These are phyloP conservation scores for Hyaloperonospora arabidopsidis DNA, from an alignment of 352 stramenopile genomes.

Conservation along the genomic window DNA sequence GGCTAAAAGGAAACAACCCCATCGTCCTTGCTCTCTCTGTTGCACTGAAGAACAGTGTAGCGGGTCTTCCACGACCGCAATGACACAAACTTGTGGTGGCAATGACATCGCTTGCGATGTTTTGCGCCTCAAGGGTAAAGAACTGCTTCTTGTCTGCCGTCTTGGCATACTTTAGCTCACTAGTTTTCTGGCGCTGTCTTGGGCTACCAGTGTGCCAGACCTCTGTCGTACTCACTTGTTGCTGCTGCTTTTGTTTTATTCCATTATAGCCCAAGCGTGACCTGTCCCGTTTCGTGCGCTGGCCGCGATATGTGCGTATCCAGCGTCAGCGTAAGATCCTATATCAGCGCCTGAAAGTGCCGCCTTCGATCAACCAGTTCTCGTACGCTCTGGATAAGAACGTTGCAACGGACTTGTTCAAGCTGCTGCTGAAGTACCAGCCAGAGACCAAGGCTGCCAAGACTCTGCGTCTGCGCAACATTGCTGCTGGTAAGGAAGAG, in stretches of 20 bases:
- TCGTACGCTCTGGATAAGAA: conserved; percentile 98
- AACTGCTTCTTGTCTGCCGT: conserved; percentile 31
- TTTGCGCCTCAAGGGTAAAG: conserved; percentile 73
- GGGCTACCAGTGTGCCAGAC: conserved; percentile 6
- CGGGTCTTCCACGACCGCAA: conserved; percentile 86
- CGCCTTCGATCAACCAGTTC: conserved; percentile 99
- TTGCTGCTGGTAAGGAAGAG: conserved; percentile 91
- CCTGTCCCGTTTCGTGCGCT: conserved; percentile 97
- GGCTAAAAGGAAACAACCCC: not conserved
- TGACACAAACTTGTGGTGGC: conserved; percentile 89
- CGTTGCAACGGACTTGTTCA: conserved; percentile 96
- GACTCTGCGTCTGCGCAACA: conserved; percentile 94
- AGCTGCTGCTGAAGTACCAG: conserved; percentile 98
- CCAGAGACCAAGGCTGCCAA: conserved; percentile 97
- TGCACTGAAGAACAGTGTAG: conserved; percentile 52
- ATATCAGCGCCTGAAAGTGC: conserved; percentile 98
- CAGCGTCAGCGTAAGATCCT: conserved; percentile 99
- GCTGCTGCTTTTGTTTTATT: conserved; percentile 15
- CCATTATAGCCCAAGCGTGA: conserved; percentile 88
- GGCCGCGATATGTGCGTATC: conserved; percentile 97
- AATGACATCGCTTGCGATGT: conserved; percentile 36
- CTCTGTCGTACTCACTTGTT: conserved; percentile 15
- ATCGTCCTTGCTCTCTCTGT: not conserved
- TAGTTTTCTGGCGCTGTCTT: conserved; percentile 6
- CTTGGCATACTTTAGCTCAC: conserved; percentile 28